Evolutionary conservation across 2,329 filamentous ascomycete species (phyloP), one percentile per base, ranked within the genome.

Genomic region (Clathrospora elynae): DNA sequence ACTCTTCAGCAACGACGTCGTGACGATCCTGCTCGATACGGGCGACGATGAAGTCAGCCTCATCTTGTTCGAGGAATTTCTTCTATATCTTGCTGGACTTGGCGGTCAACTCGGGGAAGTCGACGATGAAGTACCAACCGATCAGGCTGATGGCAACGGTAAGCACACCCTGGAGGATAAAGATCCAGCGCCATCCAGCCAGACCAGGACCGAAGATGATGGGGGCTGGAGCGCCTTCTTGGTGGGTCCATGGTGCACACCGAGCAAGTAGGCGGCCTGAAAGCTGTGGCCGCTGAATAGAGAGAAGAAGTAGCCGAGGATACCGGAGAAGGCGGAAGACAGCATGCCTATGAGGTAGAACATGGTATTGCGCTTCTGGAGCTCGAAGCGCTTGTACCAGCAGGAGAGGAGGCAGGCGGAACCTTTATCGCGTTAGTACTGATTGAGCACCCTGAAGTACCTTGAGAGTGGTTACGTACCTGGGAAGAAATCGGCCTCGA

Each of bases 351-450:
- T 57, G 40, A 57, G 49, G 57, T 76, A 82, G 59, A 83, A 84
- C n/a, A 83, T 65, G 3, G 78, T 76, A 38, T 82, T 75, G 5
- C 80, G 71, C 39, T 75, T 80, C 35, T 80, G 78, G 42, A 76
- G 67, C 55, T 83, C 80, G 32, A 77, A 75, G 13, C 76, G 72
- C 35, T 76, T 76, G 51, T 84, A 84, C 78, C 81, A 84, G 65
- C 78, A 79, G 1, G 78, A 80, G 6, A 83, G 71, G 35, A 82
- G 75, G 57, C 79, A 81, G 12, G 78, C 49, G 2, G 44, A 46
- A 7, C 55, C 51, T 53, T 5, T 5, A 11, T 3, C 5, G 11
- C 13, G 34, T 53, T 33, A 53, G 46, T 26, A 23, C 16, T 30
- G 1, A 12, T 28, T n/a, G 13, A 22, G 9, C 12, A 23, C 19